A percentile compares a stretch with the other conserved stretches of the same genome.
Conservation (phyloP, 192 early-diverging fungal genomes). For the Coemansia pectinata region DNA sequence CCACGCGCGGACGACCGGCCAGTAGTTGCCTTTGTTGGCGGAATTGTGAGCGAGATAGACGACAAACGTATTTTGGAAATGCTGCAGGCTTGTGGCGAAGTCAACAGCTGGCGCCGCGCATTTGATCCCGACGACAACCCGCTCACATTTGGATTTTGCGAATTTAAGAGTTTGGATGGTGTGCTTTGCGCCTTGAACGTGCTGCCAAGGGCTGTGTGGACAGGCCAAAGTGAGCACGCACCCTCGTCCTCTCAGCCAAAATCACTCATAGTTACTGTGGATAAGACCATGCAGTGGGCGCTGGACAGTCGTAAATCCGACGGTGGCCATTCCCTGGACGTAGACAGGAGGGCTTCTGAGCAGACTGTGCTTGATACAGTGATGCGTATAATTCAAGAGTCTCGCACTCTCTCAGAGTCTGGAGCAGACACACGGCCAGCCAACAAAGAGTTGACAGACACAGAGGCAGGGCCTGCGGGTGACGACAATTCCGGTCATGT, state of each 20-base stretch:
- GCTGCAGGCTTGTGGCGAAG: constrained; percentile 25
- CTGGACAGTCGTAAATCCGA: neutral
- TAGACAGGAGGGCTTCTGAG: neutral
- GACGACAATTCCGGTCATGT: neutral
- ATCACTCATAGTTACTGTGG: constrained; percentile 15
- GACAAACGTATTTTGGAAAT: constrained; percentile 38
- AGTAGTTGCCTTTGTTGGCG: constrained; percentile 30
- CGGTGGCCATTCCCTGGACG: neutral
- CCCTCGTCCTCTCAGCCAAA: constrained; percentile 6
- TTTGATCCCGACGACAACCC: constrained; percentile 25
- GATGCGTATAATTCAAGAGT: constrained; percentile 2
- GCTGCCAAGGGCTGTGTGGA: constrained; percentile 12
- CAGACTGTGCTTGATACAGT: constrained; percentile 1
- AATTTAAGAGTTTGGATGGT: constrained; percentile 17
- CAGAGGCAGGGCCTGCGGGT: neutral
- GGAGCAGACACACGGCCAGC: neutral
- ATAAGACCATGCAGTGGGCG: constrained; percentile 3
- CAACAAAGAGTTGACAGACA: neutral
- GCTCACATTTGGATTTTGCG: constrained; percentile 51
- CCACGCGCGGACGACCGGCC: neutral
- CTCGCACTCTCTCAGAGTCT: neutral
- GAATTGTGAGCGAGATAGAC: constrained; percentile 12
- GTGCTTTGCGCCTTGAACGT: constrained; percentile 25
- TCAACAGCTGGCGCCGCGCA: constrained; percentile 33
- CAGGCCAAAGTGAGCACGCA: neutral